A percentile compares a stretch with the other conserved stretches of the same genome.
Conservation (phyloP, 1,284 basidiomycete genomes). For the Trichosporon ovoides region DNA sequence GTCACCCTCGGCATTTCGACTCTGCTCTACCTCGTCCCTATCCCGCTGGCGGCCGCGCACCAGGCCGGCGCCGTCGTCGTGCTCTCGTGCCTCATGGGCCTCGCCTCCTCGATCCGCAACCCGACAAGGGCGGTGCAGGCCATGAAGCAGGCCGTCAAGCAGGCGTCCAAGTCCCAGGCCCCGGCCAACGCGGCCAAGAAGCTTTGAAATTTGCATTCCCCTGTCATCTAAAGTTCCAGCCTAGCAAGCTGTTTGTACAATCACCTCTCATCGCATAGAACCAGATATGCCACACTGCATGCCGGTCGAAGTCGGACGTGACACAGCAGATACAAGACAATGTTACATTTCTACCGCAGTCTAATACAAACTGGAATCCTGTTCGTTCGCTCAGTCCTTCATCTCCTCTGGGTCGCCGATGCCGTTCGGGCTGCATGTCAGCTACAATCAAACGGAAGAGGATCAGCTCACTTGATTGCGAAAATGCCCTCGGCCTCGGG, state of each 20-base stretch:
- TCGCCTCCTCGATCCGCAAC: conserved; percentile 65
- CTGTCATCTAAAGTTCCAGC: too few relatives aligned
- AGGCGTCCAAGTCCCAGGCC: neutral
- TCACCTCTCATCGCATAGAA: conserved; percentile 6
- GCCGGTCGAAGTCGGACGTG: too few relatives aligned
- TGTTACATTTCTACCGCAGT: neutral
- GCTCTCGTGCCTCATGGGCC: conserved; percentile 75
- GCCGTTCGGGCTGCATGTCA: conserved; percentile 57
- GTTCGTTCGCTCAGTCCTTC: conserved; percentile 52
- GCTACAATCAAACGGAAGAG: neutral
- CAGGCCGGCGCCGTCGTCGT: conserved; percentile 90
- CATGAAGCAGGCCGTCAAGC: conserved; percentile 16
- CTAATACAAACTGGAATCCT: neutral
- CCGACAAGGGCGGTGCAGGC: conserved; percentile 62
- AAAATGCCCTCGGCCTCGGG: conserved; percentile 96
- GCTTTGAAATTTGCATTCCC: neutral
- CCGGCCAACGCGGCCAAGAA: neutral
- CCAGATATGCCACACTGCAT: neutral
- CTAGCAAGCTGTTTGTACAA: neutral
- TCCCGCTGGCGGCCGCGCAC: conserved; percentile 85
- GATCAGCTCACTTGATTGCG: conserved; percentile 64
- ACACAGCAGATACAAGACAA: neutral
- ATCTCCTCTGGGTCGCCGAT: conserved; percentile 84
- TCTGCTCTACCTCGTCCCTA: conserved; percentile 86
- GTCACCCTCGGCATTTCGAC: conserved; percentile 86